Evolutionary conservation across 805 yeast species (phyloP).

Genomic region (Komagataella kurtzmanii): DNA sequence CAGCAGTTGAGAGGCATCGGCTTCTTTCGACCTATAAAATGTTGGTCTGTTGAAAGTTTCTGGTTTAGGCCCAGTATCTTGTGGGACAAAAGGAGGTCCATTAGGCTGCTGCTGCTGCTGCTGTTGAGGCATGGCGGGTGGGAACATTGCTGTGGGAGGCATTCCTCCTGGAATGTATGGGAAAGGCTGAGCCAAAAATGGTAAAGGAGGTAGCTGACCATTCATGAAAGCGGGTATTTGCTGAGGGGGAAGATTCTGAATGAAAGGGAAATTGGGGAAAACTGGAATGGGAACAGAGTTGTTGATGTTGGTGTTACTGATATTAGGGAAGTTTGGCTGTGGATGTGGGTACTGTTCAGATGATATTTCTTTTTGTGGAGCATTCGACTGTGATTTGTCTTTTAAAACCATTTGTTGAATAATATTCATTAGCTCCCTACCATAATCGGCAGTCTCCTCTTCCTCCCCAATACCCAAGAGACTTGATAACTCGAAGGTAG

Average conservation of each 20-base stretch:
- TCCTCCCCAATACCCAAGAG: constrained; percentile 42
- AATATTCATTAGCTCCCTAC: constrained; percentile 61
- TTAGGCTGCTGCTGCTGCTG: background rate
- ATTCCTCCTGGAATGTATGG: constrained; percentile 1
- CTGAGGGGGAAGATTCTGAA: constrained; percentile 2
- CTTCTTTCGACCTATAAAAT: constrained; percentile 16
- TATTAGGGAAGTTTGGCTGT: background rate
- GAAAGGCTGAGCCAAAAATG: background rate
- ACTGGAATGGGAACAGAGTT: background rate
- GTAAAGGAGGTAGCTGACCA: background rate
- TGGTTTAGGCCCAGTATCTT: constrained; percentile 14
- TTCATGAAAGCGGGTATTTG: background rate
- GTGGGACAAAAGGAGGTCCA: background rate
- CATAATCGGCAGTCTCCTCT: constrained; percentile 40
- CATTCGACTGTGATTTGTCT: constrained; percentile 10
- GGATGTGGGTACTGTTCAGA: constrained; percentile 1
- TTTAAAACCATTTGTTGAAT: constrained; percentile 31
- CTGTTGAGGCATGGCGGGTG: background rate
- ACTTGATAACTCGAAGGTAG: constrained; percentile 51
- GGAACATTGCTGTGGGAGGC: constrained; percentile 4
- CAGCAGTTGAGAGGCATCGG: constrained; percentile 18
- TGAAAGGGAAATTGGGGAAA: constrained; percentile 4
- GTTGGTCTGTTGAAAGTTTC: constrained; percentile 19
- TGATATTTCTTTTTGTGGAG: constrained; percentile 1
- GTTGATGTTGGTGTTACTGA: constrained; percentile 5